These are phyloP conservation scores for Terana coerulea DNA, from an alignment of 768 basidiomycete genomes.

Conservation along the genomic window DNA sequence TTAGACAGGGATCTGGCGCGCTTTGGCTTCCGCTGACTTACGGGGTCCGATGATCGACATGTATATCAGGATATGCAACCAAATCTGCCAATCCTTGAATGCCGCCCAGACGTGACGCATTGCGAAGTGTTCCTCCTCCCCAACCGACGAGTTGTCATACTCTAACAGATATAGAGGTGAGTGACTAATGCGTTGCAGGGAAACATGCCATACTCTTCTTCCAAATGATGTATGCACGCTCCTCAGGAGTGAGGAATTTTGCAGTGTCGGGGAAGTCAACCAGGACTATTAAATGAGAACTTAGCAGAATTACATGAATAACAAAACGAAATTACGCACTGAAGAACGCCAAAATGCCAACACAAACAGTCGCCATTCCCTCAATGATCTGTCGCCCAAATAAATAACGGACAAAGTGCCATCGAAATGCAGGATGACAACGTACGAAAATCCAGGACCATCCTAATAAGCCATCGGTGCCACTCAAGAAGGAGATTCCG, in stretches of 20 bases:
- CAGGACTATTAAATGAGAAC: conserved; percentile 36
- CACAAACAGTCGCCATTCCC: conserved; percentile 55
- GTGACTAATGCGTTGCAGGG: no score
- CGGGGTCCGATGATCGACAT: conserved; percentile 57
- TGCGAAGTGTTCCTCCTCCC: conserved; percentile 60
- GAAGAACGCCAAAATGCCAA: conserved; percentile 50
- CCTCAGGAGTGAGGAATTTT: conserved; percentile 56
- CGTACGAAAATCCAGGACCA: conserved; percentile 33
- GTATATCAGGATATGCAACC: conserved; percentile 54
- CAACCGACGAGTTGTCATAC: conserved; percentile 51
- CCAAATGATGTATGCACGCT: conserved; percentile 50
- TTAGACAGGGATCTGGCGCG: no score
- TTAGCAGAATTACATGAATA: not conserved
- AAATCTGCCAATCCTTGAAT: conserved; percentile 64
- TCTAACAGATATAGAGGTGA: no score
- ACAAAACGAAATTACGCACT: conserved; percentile 2
- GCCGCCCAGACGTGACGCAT: conserved; percentile 50
- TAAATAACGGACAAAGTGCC: not conserved
- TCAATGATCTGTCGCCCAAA: conserved; percentile 65
- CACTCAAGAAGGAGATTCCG: conserved; percentile 33
- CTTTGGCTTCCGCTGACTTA: conserved; percentile 32
- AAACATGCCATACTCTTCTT: conserved; percentile 49
- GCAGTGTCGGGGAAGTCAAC: conserved; percentile 62
- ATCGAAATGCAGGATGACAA: not conserved
- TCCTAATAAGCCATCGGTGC: conserved; percentile 24